Evolutionary conservation across 1,284 basidiomycete genomes (phyloP).

Genomic region (Xerocomus nothofagi): DNA sequence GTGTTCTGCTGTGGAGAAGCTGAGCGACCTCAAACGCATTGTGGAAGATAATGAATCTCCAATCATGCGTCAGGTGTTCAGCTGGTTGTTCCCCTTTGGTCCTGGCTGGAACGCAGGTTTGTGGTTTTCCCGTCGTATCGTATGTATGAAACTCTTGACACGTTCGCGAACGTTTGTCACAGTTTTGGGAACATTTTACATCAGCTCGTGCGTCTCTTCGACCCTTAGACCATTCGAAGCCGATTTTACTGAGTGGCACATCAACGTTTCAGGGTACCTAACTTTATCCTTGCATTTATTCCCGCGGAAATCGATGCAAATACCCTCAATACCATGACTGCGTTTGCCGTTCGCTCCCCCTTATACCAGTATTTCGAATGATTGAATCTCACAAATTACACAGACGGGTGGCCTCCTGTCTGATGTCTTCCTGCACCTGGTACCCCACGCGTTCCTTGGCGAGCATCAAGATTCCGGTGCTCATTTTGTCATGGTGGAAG

Average conservation of each 20-base stretch:
- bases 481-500: slow-evolving; percentile 79
- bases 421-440: slow-evolving; percentile 86
- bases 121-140: slow-evolving; percentile 29
- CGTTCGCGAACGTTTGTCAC: slow-evolving; percentile 27
- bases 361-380: slow-evolving; percentile 16
- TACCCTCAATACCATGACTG: slow-evolving; percentile 89
- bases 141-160: slow-evolving; percentile 9
- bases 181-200: slow-evolving; percentile 89
- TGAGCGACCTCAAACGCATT: slow-evolving; percentile 57
- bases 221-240: slow-evolving; percentile 16
- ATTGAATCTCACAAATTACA: slow-evolving; percentile 29
- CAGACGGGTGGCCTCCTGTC: slow-evolving; percentile 87
- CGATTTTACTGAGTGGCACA: slow-evolving; percentile 16
- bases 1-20: slow-evolving; percentile 54
- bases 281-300: slow-evolving; percentile 89
- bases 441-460: slow-evolving; percentile 88
- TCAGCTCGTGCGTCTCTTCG: slow-evolving; percentile 73
- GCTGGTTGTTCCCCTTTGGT: slow-evolving; percentile 80
- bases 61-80: slow-evolving; percentile 74
- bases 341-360: slow-evolving; percentile 64
- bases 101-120: slow-evolving; percentile 81
- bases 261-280: slow-evolving; percentile 65
- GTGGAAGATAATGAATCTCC: slow-evolving; percentile 66
- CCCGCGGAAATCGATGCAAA: slow-evolving; percentile 80
- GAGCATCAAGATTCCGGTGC: slow-evolving; percentile 71